Conservation (phyloP, 768 basidiomycete genomes). For the Suillus subalutaceus region DNA sequence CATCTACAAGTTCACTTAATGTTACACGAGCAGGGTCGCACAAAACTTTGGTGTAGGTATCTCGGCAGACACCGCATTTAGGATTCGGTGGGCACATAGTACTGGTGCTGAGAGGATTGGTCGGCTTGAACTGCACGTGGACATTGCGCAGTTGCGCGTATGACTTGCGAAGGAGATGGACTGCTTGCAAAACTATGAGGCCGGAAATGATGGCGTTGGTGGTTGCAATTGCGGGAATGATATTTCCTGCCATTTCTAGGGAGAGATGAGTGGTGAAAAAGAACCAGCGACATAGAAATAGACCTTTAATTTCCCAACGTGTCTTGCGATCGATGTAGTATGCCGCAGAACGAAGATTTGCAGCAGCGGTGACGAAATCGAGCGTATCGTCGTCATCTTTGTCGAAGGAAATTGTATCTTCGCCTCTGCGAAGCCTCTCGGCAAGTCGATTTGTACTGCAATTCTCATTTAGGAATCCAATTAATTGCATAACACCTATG, state of each 20-base stretch:
- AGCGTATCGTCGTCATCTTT: constrained; percentile 98
- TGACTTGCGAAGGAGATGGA: constrained; percentile 76
- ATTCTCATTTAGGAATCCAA: constrained; percentile 13
- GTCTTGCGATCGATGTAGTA: constrained; percentile 91
- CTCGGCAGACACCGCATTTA: constrained; percentile 82
- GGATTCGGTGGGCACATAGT: constrained; percentile 71
- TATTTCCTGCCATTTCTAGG: constrained; percentile 99
- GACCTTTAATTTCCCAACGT: constrained; percentile 96
- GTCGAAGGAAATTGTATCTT: constrained; percentile 85
- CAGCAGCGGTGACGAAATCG: constrained; percentile 94
- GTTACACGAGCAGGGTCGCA: constrained; percentile 74
- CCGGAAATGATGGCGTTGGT: constrained; percentile 98
- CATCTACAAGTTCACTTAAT: constrained; percentile 72
- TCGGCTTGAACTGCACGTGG: constrained; percentile 76
- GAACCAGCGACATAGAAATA: constrained; percentile 10
- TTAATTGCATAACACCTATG: neutral
- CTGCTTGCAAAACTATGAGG: constrained; percentile 89
- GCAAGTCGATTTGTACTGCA: constrained; percentile 80
- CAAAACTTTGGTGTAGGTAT: constrained; percentile 73
- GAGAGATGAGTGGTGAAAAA: neutral
- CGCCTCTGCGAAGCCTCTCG: constrained; percentile 61
- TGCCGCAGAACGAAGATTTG: constrained; percentile 88
- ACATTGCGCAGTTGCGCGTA: constrained; percentile 70
- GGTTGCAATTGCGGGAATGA: constrained; percentile 98
- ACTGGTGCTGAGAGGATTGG: constrained; percentile 76